Base-by-base conservation (phyloP, 2,329 filamentous ascomycete species). In the Dactylellina parvicollis region DNA sequence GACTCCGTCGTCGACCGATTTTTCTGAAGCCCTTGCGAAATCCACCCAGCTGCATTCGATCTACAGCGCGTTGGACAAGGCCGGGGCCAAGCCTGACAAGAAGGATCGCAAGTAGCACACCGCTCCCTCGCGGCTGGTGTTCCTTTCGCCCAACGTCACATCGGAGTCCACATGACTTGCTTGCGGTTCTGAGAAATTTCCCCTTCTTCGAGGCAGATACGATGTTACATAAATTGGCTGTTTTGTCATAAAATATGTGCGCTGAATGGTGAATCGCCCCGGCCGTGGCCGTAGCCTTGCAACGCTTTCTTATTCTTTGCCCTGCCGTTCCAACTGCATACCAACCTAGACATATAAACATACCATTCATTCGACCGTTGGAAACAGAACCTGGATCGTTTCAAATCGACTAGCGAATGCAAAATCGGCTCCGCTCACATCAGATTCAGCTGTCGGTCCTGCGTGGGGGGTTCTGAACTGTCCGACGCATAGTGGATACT, bases 91-190 rank as follows among this genome's bases (percentile, higher is more conserved):
- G 60, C 69, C 61, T 30, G 69, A 73, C 66, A 55, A 66, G 60
- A 55, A 66, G 69, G 60, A 73, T 73, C 69, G 47, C 54, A 47
- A 42, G 47, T n/a, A 62, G 56, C 69, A 59, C 60, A 73, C 60
- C 36, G 42, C 55, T 22, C 56, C 42, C 32, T 38, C 50, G n/a
- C 34, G 38, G 40, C 40, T 28, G 22, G 44, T 55, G 28, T 59
- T 66, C 54, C 42, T 61, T 54, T 49, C 22, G 60, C 38, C 54
- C 60, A 73, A 66, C 60, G 60, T 73, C 69, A 72, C 67, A 72
- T 64, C 55, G 22, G 24, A 38, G 69, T 50, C 69, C 69, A 73
- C 69, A 73, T 73, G 69, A 73, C 69, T 55, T 61, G 28, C 24
- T 42, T 22, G n/a, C n/a, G n/a, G n/a, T 36, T 10, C 9, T 1